phyloP scores from a whole-genome alignment of 1,284 basidiomycete genomes.

The Chalciporus sp. region DNA sequence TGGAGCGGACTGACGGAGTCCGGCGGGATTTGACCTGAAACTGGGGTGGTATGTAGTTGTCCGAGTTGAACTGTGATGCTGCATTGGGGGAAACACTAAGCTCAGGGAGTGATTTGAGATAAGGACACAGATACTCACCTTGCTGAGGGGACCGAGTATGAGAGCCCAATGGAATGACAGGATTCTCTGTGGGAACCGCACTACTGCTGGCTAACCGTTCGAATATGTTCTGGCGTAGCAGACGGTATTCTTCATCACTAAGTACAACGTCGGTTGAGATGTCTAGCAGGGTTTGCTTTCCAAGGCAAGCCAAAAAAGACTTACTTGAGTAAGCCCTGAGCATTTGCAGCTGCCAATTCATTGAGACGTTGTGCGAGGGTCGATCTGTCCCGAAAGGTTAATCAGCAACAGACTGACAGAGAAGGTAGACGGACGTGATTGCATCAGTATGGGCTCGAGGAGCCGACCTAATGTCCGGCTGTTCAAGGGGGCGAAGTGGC shows the following conservation, averaged over 20 bases:
- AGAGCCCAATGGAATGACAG: slow-evolving; percentile 54
- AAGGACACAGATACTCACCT: slow-evolving; percentile 6
- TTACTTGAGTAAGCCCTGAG: slow-evolving; percentile 74
- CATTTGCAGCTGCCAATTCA: slow-evolving; percentile 75
- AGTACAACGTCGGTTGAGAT: slow-evolving; percentile 11
- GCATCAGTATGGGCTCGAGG: slow-evolving; percentile 54
- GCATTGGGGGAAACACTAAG: slow-evolving; percentile 6
- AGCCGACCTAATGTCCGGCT: slow-evolving; percentile 18
- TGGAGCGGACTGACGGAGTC: slow-evolving; percentile 62
- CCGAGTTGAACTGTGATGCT: slow-evolving; percentile 32
- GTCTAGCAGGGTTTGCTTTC: slow-evolving; percentile 1
- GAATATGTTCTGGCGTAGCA: slow-evolving; percentile 75
- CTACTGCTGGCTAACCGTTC: slow-evolving; percentile 65
- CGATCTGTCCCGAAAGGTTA: slow-evolving; percentile 44
- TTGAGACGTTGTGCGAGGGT: slow-evolving; percentile 76
- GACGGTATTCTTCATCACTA: slow-evolving; percentile 78
- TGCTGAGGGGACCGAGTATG: slow-evolving; percentile 20
- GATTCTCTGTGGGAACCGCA: slow-evolving; percentile 57
- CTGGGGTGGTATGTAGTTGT: slow-evolving; percentile 48
- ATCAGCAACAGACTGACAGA: slow-evolving; percentile 15
- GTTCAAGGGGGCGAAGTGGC: slow-evolving; percentile 26
- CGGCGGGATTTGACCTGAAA: slow-evolving; percentile 53
- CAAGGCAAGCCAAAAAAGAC: slow-evolving; percentile 28
- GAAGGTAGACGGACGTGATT: slow-evolving; percentile 59
- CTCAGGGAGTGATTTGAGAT: background rate